Evolutionary conservation across 345 rosid species (phyloP), one percentile per base, ranked within the genome.

Genomic region (Lepidium sativum): DNA sequence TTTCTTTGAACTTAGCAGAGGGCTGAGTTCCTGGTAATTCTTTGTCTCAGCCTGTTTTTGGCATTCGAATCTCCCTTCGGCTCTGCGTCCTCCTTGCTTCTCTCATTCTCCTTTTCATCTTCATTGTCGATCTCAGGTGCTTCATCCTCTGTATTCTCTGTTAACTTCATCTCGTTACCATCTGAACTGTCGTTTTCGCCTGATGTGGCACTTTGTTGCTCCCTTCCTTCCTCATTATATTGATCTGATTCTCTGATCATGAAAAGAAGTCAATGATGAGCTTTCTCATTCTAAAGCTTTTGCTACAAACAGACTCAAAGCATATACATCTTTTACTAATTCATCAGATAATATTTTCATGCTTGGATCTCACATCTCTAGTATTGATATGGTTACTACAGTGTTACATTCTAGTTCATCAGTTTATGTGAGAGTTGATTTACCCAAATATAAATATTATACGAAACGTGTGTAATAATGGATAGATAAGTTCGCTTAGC

Each of bases 11-110:
- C 50, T 27, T 80, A 82, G 34, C 16, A 58, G 33, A 84, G 68
- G 38, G 90, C 87, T 55, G 86, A 76, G 81, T 80, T 85, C 27
- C 68, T 71, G 1, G 64, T 69, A 18, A 84, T 76, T 67, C 92
- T 82, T 66, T 85, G 90, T 74, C 95, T 79, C 75, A 76, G 50
- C 61, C 77, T 75, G 38, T 72, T 80, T 75, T 75, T 82, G 21
- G 78, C 51, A 50, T 71, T 71, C 58, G 31, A 67, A 53, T 78
- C 65, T 67, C 54, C 81, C 78, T 45, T 44, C 52, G 49, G n/a
- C 57, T 38, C 75, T 4, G 50, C 20, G 1, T 55, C 69, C n/a
- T n/a, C n/a, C 54, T 64, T 42, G 33, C 55, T 60, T 62, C 67
- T 60, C 21, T 66, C 73, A 9, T 61, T 78, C 67, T 71, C 72